These are phyloP conservation scores for Trichoderma breve DNA, from an alignment of 2,329 filamentous ascomycete species.

Conservation along the genomic window DNA sequence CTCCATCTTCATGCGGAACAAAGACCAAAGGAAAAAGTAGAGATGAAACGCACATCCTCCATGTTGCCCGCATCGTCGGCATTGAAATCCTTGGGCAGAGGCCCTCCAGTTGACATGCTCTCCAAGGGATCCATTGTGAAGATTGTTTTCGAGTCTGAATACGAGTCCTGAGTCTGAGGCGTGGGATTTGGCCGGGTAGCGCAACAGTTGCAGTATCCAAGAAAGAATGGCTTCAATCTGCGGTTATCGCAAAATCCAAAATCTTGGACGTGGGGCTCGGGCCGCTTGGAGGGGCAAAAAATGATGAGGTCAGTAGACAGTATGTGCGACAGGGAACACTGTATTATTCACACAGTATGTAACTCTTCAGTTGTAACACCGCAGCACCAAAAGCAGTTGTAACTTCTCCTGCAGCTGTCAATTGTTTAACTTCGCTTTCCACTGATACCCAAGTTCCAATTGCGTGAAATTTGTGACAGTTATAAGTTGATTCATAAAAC, in stretches of 20 bases:
- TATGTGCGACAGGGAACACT: neutral
- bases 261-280: conserved; percentile 17
- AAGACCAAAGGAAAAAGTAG: neutral
- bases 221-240: neutral
- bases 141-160: neutral
- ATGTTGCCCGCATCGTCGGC: conserved; percentile 55
- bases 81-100: conserved; percentile 57
- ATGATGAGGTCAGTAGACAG: conserved; percentile 16
- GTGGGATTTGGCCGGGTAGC: neutral
- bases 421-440: neutral
- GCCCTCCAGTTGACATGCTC: conserved; percentile 34
- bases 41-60: conserved; percentile 49
- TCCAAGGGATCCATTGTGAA: conserved; percentile 41
- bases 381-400: neutral
- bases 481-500: fast-evolving
- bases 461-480: neutral
- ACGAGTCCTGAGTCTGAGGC: too few relatives aligned
- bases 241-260: conserved; percentile 20
- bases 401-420: neutral
- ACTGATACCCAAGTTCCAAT: too few relatives aligned
- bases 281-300: conserved; percentile 19
- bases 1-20: neutral
- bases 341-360: neutral
- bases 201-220: neutral
- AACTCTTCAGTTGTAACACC: neutral